These are phyloP conservation scores for Pestalotiopsis sp. DNA, from an alignment of 2,329 filamentous ascomycete species.

Conservation along the genomic window DNA sequence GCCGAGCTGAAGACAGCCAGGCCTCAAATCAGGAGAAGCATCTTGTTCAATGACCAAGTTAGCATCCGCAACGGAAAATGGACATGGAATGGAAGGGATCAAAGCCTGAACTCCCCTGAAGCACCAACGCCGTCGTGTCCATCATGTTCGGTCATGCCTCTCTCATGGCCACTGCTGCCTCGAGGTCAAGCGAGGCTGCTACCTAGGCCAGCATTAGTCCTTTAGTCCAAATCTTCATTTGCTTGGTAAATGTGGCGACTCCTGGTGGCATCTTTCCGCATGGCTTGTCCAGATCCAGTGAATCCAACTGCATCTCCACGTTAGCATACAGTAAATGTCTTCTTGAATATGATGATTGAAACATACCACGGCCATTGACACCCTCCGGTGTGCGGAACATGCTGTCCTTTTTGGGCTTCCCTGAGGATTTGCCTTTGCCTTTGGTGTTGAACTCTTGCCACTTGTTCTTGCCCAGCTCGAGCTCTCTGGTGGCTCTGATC, in stretches of 20 bases:
- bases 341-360: neutral
- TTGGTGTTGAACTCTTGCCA: conserved; percentile 94
- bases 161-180: conserved; percentile 16
- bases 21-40: conserved; percentile 16
- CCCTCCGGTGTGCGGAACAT: conserved; percentile 95
- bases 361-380: conserved; percentile 79
- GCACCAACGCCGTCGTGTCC: conserved; percentile 19
- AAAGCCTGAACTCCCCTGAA: conserved; percentile 30
- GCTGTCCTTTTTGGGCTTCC: conserved; percentile 77
- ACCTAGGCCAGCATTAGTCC: conserved; percentile 44
- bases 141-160: neutral
- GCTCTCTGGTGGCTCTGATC: conserved; percentile 86
- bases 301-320: conserved; percentile 73
- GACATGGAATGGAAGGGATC: conserved; percentile 29
- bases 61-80: conserved; percentile 31
- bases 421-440: conserved; percentile 63
- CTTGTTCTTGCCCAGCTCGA: conserved; percentile 88
- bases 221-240: conserved; percentile 72
- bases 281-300: conserved; percentile 90
- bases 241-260: conserved; percentile 84
- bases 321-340: conserved; percentile 28
- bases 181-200: conserved; percentile 10
- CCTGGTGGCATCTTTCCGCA: conserved; percentile 88
- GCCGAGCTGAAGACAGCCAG: neutral
- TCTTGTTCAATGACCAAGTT: conserved; percentile 30